Evolutionary conservation across 192 early-diverging fungal species (phyloP).

Genomic region (Mortierella antarctica): DNA sequence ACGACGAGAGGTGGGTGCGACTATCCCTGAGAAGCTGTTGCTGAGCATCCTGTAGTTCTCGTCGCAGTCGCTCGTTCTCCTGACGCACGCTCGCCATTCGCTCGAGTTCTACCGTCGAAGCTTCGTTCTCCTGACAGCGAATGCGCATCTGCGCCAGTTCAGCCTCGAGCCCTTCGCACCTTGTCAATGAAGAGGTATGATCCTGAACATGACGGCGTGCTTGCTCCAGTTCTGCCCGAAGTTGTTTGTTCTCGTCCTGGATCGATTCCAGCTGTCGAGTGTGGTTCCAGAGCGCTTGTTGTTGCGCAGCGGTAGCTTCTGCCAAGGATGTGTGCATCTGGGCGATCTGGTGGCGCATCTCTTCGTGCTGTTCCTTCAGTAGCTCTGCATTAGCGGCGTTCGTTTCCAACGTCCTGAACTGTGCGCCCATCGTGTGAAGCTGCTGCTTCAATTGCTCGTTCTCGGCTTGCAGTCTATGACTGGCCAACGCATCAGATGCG

Average conservation of each 20-base stretch:
- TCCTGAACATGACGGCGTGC: neutral
- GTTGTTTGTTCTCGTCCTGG: slow-evolving; percentile 2
- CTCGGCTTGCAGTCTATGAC: neutral
- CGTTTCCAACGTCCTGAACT: neutral
- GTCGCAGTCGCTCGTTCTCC: slow-evolving; percentile 18
- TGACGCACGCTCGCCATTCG: neutral
- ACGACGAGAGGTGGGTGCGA: neutral
- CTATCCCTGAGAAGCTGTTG: neutral
- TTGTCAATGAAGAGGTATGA: neutral
- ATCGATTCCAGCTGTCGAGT: neutral
- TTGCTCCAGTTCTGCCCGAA: slow-evolving; percentile 7
- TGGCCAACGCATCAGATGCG: neutral
- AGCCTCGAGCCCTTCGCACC: neutral
- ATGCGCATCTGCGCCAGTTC: neutral
- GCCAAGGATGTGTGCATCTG: neutral
- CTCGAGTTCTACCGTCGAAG: neutral
- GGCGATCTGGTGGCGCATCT: neutral
- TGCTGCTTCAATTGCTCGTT: slow-evolving; percentile 16
- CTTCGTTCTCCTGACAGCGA: neutral
- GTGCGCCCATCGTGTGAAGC: neutral
- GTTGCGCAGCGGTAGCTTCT: neutral
- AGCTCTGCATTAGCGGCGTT: neutral
- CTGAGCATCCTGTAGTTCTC: slow-evolving; percentile 4
- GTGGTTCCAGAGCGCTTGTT: neutral
- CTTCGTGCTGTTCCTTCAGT: neutral